phyloP scores from a whole-genome alignment of 768 basidiomycete genomes.

The Guyanaporus albipodus region DNA sequence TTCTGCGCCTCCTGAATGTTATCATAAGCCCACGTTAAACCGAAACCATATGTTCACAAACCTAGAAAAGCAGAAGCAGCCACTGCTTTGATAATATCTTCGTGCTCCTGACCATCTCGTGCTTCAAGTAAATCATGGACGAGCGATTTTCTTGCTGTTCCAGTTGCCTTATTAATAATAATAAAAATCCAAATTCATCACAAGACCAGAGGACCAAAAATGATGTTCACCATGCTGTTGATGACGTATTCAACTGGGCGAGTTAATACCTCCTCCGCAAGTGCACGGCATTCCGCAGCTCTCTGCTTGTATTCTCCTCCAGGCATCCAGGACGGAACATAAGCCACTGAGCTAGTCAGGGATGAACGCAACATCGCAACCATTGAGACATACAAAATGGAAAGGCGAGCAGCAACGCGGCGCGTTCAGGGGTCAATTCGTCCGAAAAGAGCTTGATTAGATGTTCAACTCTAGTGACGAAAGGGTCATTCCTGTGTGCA shows the following conservation, averaged over 20 bases:
- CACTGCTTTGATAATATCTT: conserved; percentile 21
- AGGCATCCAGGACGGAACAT: conserved; percentile 34
- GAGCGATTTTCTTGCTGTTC: conserved; percentile 20
- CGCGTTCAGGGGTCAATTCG: conserved; percentile 20
- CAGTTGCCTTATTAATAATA: conserved; percentile 10
- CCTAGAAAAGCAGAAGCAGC: conserved; percentile 23
- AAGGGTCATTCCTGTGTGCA: conserved; percentile 21
- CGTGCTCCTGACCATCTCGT: not conserved
- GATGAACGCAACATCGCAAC: not conserved
- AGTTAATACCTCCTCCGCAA: conserved; percentile 22
- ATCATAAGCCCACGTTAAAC: not conserved
- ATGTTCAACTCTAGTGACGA: conserved; percentile 20
- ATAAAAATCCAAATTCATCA: not conserved
- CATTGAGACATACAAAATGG: conserved; percentile 23
- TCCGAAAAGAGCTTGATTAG: conserved; percentile 8
- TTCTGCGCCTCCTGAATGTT: conserved; percentile 22
- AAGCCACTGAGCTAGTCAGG: conserved; percentile 9
- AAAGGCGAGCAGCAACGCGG: conserved; percentile 18
- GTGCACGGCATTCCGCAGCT: conserved; percentile 15
- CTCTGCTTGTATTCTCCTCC: conserved; percentile 26
- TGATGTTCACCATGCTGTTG: conserved; percentile 18
- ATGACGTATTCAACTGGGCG: conserved; percentile 21
- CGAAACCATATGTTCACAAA: not conserved
- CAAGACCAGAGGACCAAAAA: no score
- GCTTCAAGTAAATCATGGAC: conserved; percentile 18